Base-by-base conservation (phyloP, 257 asterid species). In the Misopates orontium region DNA sequence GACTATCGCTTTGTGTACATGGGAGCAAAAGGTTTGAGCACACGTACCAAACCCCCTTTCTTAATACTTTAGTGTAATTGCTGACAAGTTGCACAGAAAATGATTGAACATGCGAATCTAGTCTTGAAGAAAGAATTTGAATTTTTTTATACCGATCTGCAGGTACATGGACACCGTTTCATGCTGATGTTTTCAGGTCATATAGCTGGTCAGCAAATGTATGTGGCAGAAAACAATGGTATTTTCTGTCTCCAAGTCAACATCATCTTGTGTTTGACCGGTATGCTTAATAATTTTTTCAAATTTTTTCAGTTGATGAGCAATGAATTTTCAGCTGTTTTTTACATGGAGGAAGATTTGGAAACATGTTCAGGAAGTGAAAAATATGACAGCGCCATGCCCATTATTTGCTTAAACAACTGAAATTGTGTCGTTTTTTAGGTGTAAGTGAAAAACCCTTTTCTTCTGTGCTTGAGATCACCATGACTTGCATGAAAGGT, bases 111-210 rank as follows among this genome's bases (percentile, higher is more conserved):
- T 18, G 1, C 66, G 36, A 24, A 48, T 17, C 55, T 50, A 51
- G 19, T 15, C 52, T 42, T 17, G 47, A 8, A 15, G 19, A 32
- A 20, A 22, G 23, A 24, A 60, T 31, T 24, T 49, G 59, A 23
- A 62, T 49, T 24, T 44, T 54, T 25, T 52, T 69, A 5, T 68
- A 42, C 56, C 9, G n/a, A 22, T 58, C 24, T 76, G 67, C 75
- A 89, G 98, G 97, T 64, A 85, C 97, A 58, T 94, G 99, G 97
- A 94, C 99, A 42, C 99, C 99, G 41, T 90, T 88, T 77, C 99
- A 94, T 82, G 97, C 99, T 53, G 99, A 94, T 79, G 97, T 94
- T 73, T 94, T 94, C 84, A 83, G 96, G 75, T 90, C 99, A 54
- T 90, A 86, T 73, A 94, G 99, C 75, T 94, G 99, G 99, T 94